Evolutionary conservation across 2,329 filamentous ascomycete genomes (phyloP).

Genomic region (Chaetomiaceae sp.): DNA sequence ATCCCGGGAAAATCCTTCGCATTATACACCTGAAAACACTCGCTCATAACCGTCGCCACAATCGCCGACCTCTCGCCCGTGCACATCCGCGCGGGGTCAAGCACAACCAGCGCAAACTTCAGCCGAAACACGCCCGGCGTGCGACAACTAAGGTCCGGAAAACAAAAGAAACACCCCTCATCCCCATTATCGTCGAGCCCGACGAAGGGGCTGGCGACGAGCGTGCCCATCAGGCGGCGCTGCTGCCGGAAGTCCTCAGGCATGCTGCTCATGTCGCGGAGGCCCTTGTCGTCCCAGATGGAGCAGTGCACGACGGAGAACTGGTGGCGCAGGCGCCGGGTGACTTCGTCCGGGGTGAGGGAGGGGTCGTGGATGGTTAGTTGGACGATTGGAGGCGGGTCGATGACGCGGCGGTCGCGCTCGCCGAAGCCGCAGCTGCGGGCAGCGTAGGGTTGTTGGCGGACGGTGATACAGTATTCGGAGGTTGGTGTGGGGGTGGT

Average conservation of each 20-base stretch:
- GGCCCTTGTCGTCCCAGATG: conserved; percentile 65
- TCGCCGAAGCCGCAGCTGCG: conserved; percentile 80
- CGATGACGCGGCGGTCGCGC: conserved; percentile 73
- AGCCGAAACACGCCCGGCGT: conserved; percentile 72
- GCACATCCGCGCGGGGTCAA: conserved; percentile 57
- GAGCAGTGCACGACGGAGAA: conserved; percentile 72
- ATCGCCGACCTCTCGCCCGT: conserved; percentile 50
- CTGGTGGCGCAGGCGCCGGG: conserved; percentile 50
- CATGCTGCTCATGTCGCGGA: conserved; percentile 64
- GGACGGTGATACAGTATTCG: conserved; percentile 52
- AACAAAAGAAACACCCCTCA: conserved; percentile 81
- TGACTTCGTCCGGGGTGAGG: conserved; percentile 50
- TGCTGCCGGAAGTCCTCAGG: conserved; percentile 68
- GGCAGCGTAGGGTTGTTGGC: conserved; percentile 74
- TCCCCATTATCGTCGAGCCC: conserved; percentile 67
- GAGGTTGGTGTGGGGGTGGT: conserved; percentile 8
- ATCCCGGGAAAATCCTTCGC: conserved; percentile 86
- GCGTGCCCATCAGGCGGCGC: conserved; percentile 71
- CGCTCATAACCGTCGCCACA: conserved; percentile 53
- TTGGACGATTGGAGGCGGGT: conserved; percentile 78
- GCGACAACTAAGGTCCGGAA: conserved; percentile 74
- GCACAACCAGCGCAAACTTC: conserved; percentile 66
- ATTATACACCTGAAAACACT: conserved; percentile 74
- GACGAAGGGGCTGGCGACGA: conserved; percentile 72
- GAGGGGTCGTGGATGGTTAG: conserved; percentile 58